Evolutionary conservation across 2,329 filamentous ascomycete genomes (phyloP).

Genomic region (Neopestalotiopsis clavispora): DNA sequence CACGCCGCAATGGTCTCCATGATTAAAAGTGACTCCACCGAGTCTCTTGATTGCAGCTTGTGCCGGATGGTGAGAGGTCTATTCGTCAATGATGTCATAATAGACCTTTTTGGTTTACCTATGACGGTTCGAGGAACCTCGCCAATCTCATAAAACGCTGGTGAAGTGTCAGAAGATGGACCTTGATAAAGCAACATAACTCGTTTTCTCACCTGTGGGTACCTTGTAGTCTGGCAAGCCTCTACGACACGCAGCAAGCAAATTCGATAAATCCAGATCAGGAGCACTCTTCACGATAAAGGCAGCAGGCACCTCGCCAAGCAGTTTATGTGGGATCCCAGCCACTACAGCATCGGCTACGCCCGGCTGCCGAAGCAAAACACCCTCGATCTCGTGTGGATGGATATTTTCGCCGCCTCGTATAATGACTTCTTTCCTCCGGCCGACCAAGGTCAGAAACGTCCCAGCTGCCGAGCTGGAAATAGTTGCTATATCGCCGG

Average conservation of each 20-base stretch:
- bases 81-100: neutral
- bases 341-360: constrained; percentile 9
- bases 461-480: neutral
- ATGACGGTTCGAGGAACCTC: constrained; percentile 7
- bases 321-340: neutral
- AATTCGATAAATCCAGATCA: constrained; percentile 2
- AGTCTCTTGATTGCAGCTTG: constrained; percentile 7
- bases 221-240: constrained; percentile 12
- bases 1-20: neutral
- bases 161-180: neutral
- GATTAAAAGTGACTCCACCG: constrained; percentile 5
- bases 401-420: constrained; percentile 8
- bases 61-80: constrained; percentile 4
- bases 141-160: constrained; percentile 10
- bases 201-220: constrained; percentile 4
- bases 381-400: neutral
- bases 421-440: constrained; percentile 11
- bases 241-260: constrained; percentile 6
- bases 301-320: constrained; percentile 3
- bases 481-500: constrained; percentile 1
- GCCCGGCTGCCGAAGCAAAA: neutral
- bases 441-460: neutral
- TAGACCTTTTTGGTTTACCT: constrained; percentile 6
- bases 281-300: neutral
- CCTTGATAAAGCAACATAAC: too few species aligned